These are phyloP conservation scores for Phaeotremella skinneri DNA, from an alignment of 768 basidiomycete species.

Conservation along the genomic window DNA sequence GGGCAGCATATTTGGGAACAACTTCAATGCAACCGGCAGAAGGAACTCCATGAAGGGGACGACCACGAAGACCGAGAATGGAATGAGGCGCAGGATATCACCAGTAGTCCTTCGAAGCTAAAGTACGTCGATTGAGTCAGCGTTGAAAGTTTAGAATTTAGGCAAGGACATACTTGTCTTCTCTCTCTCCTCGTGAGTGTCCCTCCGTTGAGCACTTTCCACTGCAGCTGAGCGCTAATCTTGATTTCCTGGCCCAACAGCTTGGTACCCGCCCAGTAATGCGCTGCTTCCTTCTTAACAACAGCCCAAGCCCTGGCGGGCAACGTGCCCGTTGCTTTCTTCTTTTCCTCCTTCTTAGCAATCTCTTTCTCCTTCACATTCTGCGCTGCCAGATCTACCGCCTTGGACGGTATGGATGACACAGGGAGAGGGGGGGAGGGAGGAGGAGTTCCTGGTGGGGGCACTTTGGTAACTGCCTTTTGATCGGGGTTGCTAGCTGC, in stretches of 20 bases:
- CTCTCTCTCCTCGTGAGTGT: slow-evolving; percentile 87
- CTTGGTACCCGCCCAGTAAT: slow-evolving; percentile 97
- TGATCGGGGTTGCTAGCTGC: slow-evolving; percentile 11
- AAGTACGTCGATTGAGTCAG: background rate
- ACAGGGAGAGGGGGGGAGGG: slow-evolving; percentile 29
- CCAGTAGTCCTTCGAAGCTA: slow-evolving; percentile 90
- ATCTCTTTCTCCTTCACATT: slow-evolving; percentile 25
- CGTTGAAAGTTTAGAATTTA: background rate
- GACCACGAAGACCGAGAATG: slow-evolving; percentile 89
- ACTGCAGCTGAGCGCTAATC: slow-evolving; percentile 80
- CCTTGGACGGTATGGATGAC: slow-evolving; percentile 26
- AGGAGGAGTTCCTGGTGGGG: slow-evolving; percentile 31
- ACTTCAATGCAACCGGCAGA: slow-evolving; percentile 88
- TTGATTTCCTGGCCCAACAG: slow-evolving; percentile 90
- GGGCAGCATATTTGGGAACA: slow-evolving; percentile 98
- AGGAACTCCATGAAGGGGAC: slow-evolving; percentile 99
- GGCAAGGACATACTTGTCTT: slow-evolving; percentile 65
- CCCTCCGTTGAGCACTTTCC: slow-evolving; percentile 89
- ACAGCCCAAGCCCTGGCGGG: slow-evolving; percentile 75
- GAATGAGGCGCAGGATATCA: slow-evolving; percentile 86
- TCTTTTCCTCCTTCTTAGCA: slow-evolving; percentile 36
- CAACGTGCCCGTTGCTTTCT: slow-evolving; percentile 27
- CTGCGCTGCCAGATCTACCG: slow-evolving; percentile 17
- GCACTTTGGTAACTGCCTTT: slow-evolving; percentile 13
- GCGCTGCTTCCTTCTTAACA: slow-evolving; percentile 90